phyloP scores from a whole-genome alignment of 2,329 filamentous ascomycete genomes.

The Sphaerulina vaccinii region DNA sequence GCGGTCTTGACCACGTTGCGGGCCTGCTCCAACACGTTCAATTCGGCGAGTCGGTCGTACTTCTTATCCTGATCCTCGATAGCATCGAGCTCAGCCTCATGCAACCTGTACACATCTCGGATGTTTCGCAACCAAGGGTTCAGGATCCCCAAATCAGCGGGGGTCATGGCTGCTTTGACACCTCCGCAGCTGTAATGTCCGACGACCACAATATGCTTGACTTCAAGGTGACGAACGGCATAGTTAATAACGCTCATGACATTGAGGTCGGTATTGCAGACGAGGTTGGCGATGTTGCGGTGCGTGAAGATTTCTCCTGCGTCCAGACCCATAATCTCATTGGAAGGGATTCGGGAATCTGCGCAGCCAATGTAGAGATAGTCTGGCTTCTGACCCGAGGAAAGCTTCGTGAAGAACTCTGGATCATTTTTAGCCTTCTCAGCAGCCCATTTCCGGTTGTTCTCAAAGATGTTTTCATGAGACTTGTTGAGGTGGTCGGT shows the following conservation, averaged over 20 bases:
- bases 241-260: slow-evolving; percentile 75
- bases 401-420: slow-evolving; percentile 65
- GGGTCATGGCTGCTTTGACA: slow-evolving; percentile 54
- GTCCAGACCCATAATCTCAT: slow-evolving; percentile 70
- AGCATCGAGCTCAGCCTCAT: slow-evolving; percentile 16
- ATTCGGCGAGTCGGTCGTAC: slow-evolving; percentile 16
- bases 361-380: slow-evolving; percentile 82
- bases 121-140: slow-evolving; percentile 61
- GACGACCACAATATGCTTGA: slow-evolving; percentile 60
- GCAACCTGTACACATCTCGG: slow-evolving; percentile 34
- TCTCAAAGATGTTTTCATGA: slow-evolving; percentile 50
- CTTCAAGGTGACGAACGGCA: slow-evolving; percentile 67
- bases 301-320: slow-evolving; percentile 84
- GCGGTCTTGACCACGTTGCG: slow-evolving; percentile 20
- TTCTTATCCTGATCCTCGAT: slow-evolving; percentile 16
- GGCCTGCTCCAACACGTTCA: slow-evolving; percentile 19
- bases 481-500: slow-evolving; percentile 14
- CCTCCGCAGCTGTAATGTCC: slow-evolving; percentile 61
- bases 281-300: slow-evolving; percentile 82
- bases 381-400: slow-evolving; percentile 63
- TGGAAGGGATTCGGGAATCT: slow-evolving; percentile 79
- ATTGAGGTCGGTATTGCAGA: slow-evolving; percentile 71
- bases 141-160: slow-evolving; percentile 55
- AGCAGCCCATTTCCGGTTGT: slow-evolving; percentile 68
- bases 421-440: slow-evolving; percentile 65